A percentile compares a stretch with the other conserved stretches of the same genome.
These are phyloP conservation scores for Hypoxylon sp. DNA, from an alignment of 2,329 filamentous ascomycete genomes.

Conservation along the genomic window DNA sequence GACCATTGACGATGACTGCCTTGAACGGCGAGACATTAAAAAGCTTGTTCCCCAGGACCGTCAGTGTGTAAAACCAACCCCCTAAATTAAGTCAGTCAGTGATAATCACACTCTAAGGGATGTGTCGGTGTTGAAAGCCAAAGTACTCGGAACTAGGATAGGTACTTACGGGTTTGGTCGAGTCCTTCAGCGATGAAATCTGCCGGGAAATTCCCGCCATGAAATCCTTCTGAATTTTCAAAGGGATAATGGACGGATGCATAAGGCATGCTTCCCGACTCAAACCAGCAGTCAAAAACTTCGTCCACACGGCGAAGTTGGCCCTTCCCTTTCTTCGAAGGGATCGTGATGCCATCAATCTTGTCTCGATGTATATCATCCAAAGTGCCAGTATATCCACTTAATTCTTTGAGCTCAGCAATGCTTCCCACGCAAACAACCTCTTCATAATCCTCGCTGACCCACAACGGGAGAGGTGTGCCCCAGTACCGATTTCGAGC, in stretches of 20 bases:
- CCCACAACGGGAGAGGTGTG: constrained; percentile 92
- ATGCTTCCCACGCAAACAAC: constrained; percentile 88
- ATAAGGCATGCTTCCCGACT: constrained; percentile 96
- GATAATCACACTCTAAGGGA: background rate
- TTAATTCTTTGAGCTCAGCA: constrained; percentile 85
- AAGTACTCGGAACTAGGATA: background rate
- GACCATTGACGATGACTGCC: constrained; percentile 97
- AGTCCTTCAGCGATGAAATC: constrained; percentile 96
- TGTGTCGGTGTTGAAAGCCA: background rate
- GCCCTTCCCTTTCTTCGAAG: constrained; percentile 89
- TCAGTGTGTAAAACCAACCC: constrained; percentile 96
- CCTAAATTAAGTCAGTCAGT: constrained; percentile 55
- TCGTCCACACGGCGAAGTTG: constrained; percentile 85
- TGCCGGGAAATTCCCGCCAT: constrained; percentile 83
- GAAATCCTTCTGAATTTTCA: constrained; percentile 84
- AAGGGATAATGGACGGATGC: constrained; percentile 93
- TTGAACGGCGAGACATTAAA: constrained; percentile 90
- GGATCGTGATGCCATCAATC: constrained; percentile 94
- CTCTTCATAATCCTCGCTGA: constrained; percentile 90
- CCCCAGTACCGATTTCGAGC: constrained; percentile 97
- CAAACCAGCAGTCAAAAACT: constrained; percentile 96
- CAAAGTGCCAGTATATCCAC: constrained; percentile 86
- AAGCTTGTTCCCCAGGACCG: constrained; percentile 88
- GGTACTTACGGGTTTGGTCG: constrained; percentile 78
- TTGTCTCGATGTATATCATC: constrained; percentile 92